phyloP scores from a whole-genome alignment of 495 filamentous ascomycete species.

The Hypoxylon fragiforme region DNA sequence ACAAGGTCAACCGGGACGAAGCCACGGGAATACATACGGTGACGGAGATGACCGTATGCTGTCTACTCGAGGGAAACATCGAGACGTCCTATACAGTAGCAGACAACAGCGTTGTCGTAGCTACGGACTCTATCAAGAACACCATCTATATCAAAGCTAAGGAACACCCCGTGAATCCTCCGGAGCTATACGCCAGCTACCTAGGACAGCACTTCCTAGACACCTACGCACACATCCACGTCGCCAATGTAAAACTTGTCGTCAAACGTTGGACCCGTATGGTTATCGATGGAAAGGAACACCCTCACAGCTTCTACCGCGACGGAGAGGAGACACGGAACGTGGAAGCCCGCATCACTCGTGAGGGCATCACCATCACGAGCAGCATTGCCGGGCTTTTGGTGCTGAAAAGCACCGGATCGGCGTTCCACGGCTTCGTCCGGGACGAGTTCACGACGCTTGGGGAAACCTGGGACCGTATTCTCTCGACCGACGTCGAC shows the following conservation, averaged over 20 bases:
- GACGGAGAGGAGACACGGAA: conserved; percentile 86
- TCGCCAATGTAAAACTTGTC: conserved; percentile 75
- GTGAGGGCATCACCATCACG: conserved; percentile 67
- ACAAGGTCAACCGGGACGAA: conserved; percentile 84
- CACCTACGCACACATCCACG: conserved; percentile 83
- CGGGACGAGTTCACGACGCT: conserved; percentile 92
- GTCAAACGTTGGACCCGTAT: conserved; percentile 94
- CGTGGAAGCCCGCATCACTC: conserved; percentile 63
- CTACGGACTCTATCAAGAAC: conserved; percentile 98
- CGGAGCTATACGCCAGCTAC: conserved; percentile 86
- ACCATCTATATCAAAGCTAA: conserved; percentile 94
- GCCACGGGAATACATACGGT: conserved; percentile 78
- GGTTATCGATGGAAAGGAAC: conserved; percentile 80
- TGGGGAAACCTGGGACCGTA: conserved; percentile 88
- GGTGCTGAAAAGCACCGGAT: conserved; percentile 96
- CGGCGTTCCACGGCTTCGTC: conserved; percentile 92
- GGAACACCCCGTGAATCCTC: conserved; percentile 88
- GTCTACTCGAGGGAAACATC: conserved; percentile 87
- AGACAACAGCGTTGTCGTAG: conserved; percentile 94
- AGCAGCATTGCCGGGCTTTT: conserved; percentile 74
- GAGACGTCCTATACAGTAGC: conserved; percentile 90
- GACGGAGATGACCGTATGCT: conserved; percentile 92
- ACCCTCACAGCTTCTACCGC: conserved; percentile 95
- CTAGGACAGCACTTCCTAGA: conserved; percentile 85
- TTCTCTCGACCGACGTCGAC: conserved; percentile 90